Base-by-base conservation (phyloP, 2,329 filamentous ascomycete species). In the Aspergillus sp. region DNA sequence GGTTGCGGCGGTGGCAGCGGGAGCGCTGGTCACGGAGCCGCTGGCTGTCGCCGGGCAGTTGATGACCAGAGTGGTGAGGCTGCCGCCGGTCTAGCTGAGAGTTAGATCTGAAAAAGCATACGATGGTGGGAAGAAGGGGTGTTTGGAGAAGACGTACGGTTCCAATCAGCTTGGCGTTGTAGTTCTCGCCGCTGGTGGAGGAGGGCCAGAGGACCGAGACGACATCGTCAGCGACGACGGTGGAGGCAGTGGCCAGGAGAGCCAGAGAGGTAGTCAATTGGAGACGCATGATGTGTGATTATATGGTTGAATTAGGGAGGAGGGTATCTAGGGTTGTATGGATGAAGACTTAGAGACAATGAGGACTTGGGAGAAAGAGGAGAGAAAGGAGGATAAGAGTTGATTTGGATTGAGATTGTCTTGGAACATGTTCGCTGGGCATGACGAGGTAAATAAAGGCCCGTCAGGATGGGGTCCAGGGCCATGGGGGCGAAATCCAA, bases 191-290 rank as follows among this genome's bases (percentile, higher is more conserved):
- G 19, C 9, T 39, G 17, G 25, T n/a, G 10, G n/a, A 8, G 39
- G 21, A 12, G 25, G 39, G 53, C 39, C 28, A 32, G 23, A 32
- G 25, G 25, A 47, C 9, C 12, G 61, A 59, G 45, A 66, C 56
- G 19, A 65, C 28, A 21, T 66, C 63, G 55, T 59, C 59, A 49
- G 64, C 64, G 21, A 56, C 57, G 25, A 60, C 70, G 28, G 70
- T 61, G 41, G 69, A 66, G 48, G 65, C 65, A 60, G 66, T 63
- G 43, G 70, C 65, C 63, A 73, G 57, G 52, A 73, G 58, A 58
- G 67, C 68, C 52, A 70, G 32, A 58, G 69, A 60, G 59, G 65
- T 55, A 62, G 60, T 30, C 49, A 55, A 55, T 58, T 63, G 60
- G 17, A 60, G n/a, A 50, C 60, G 64, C 64, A 64, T 66, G 23